Percentiles rank a stretch among this genome's conserved stretches.
Conservation (phyloP, 1,284 basidiomycete species). For the Malassezia cuniculi region DNA sequence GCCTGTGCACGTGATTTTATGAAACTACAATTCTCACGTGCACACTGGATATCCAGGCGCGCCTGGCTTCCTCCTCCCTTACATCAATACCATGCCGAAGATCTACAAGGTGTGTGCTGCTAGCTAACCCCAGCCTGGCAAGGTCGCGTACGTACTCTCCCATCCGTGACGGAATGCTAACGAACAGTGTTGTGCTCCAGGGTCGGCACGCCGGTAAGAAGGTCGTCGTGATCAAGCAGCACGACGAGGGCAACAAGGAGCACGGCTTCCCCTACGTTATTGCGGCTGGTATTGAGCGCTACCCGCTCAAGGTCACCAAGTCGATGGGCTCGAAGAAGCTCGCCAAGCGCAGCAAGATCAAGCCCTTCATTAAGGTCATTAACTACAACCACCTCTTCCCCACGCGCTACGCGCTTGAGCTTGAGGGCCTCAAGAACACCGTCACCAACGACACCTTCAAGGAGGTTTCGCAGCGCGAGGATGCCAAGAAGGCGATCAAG, state of each 20-base stretch:
- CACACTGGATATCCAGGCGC: background rate
- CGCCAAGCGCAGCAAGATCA: constrained; percentile 44
- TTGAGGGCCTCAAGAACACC: constrained; percentile 43
- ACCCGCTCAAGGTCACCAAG: constrained; percentile 45
- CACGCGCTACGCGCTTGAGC: constrained; percentile 45
- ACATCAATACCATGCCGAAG: constrained; percentile 29
- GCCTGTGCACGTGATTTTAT: constrained; percentile 10
- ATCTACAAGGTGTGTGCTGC: constrained; percentile 36
- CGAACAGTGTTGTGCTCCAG: constrained; percentile 34
- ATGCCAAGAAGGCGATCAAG: constrained; percentile 44
- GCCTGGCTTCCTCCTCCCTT: constrained; percentile 2
- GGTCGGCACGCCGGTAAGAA: constrained; percentile 45
- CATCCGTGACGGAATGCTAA: background rate
- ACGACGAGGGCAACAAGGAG: constrained; percentile 45
- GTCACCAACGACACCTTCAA: constrained; percentile 43
- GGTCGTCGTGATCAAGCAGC: constrained; percentile 46
- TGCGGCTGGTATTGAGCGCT: constrained; percentile 44
- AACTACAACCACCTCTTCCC: constrained; percentile 46
- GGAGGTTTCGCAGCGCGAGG: constrained; percentile 44
- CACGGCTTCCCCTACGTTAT: constrained; percentile 41
- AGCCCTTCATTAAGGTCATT: constrained; percentile 46
- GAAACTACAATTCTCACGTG: constrained; percentile 21
- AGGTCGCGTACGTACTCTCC: constrained; percentile 52
- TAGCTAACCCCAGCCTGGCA: constrained; percentile 82
- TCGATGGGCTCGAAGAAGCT: constrained; percentile 45